Percentiles rank a stretch among this genome's conserved stretches.
phyloP scores from a whole-genome alignment of 768 basidiomycete species.

The Leucosporidium creatinivorum region DNA sequence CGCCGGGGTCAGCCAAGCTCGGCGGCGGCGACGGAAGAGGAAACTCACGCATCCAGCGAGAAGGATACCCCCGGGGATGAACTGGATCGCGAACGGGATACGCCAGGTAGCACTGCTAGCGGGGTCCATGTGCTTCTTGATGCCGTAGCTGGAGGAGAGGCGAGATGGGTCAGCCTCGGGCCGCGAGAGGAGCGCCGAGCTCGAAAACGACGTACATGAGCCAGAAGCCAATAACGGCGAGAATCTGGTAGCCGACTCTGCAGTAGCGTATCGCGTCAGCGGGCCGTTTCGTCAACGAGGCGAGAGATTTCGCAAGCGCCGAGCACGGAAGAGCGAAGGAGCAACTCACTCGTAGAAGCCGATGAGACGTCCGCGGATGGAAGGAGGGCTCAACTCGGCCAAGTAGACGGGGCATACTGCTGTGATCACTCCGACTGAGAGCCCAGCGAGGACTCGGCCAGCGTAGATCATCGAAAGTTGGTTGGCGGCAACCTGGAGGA shows the following conservation, averaged over 20 bases:
- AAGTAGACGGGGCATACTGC: slow-evolving; percentile 32
- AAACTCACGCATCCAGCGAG: slow-evolving; percentile 14
- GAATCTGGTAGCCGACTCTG: slow-evolving; percentile 21
- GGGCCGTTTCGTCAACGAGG: too few relatives aligned
- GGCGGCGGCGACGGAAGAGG: neutral
- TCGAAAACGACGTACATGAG: neutral
- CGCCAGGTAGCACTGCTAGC: slow-evolving; percentile 29
- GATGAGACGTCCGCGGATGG: slow-evolving; percentile 36
- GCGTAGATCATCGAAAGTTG: slow-evolving; percentile 36
- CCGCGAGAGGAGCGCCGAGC: neutral
- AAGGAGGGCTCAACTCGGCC: slow-evolving; percentile 33
- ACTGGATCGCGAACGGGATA: slow-evolving; percentile 41
- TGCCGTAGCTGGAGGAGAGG: slow-evolving; percentile 26
- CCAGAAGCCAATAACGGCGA: slow-evolving; percentile 27
- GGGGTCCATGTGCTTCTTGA: slow-evolving; percentile 24
- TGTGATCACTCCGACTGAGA: slow-evolving; percentile 35
- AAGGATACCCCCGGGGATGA: slow-evolving; percentile 20
- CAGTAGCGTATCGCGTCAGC: too few relatives aligned
- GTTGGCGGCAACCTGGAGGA: slow-evolving; percentile 15
- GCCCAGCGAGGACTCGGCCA: slow-evolving; percentile 29
- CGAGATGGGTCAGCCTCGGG: neutral
- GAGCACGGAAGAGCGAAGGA: too few relatives aligned
- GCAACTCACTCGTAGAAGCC: slow-evolving; percentile 32
- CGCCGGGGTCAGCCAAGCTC: too few relatives aligned
- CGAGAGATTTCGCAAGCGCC: too few relatives aligned